Base-by-base conservation (phyloP, 257 asterid species). In the Solanum gracilifrons region DNA sequence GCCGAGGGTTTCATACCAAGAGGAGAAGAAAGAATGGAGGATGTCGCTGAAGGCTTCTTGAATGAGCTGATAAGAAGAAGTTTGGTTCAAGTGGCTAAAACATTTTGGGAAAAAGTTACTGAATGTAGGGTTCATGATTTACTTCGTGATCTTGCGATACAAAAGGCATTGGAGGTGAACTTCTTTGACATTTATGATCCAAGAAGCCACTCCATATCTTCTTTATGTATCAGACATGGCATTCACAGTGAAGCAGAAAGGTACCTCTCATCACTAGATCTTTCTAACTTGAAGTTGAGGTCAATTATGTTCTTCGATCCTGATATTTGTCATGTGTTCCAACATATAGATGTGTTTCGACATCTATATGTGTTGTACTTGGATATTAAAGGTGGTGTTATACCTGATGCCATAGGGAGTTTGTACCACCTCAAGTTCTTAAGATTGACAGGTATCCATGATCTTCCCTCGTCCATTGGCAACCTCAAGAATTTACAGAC, bases 321-420 rank as follows among this genome's bases (percentile, higher is more conserved):
- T 3, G 13, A 21, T 8, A 20, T 60, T 60, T 1, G 13, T 23
- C 0, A 21, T 9, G 5, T 60, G 27, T 60, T 46, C 55, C 1
- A 13, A 46, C 27, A 8, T 60, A 60, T 60, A 60, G n/a, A 60
- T 60, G 27, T 20, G 68, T 60, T 60, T 11, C 68, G 10, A 21
- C 68, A 60, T 60, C n/a, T 60, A 21, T 60, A 60, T 60, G 68
- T 60, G 68, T 60, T 60, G 68, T 23, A 60, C 27, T 60, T 21
- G 27, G 0, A 21, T 8, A 60, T 21, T 12, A 4, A 0, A 12
- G 0, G 0, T 10, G 0, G 0, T 9, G 68, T 9, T 7, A 60
- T 7, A 60, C 55, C 55, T 46, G 18, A 46, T 21, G 12, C 68
- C 68, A 60, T 60, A 60, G 68, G 68, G 2, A 21, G 68, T 60